phyloP scores from a whole-genome alignment of 75 land plant genomes.

The Chamaecyparis obtusa region DNA sequence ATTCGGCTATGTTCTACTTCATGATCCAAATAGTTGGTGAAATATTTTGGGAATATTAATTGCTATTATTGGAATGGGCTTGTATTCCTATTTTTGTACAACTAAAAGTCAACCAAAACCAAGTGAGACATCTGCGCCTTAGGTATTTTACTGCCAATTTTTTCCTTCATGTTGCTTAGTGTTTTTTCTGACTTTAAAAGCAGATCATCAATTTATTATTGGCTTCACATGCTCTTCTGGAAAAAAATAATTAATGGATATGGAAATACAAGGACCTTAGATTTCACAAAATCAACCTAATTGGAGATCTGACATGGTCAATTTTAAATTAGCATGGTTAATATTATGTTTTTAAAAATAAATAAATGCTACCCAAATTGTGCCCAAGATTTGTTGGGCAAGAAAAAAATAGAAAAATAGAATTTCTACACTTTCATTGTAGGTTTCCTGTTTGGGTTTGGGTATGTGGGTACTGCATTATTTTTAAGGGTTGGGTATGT shows the following conservation, averaged over 20 bases:
- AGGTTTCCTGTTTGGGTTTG: too few species aligned
- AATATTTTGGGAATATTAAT: slow-evolving; percentile 84
- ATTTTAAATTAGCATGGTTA: neutral
- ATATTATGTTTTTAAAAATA: neutral
- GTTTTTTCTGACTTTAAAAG: neutral
- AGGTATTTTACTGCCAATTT: slow-evolving; percentile 41
- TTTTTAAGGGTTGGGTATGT: too few species aligned
- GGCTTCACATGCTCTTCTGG: neutral
- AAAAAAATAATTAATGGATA: neutral
- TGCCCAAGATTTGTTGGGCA: neutral
- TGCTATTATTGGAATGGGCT: slow-evolving; percentile 85
- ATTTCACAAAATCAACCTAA: neutral
- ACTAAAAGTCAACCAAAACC: slow-evolving; percentile 69
- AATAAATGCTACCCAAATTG: neutral
- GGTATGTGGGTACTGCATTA: too few species aligned
- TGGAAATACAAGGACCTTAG: neutral
- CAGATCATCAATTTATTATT: neutral
- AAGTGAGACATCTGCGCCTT: slow-evolving; percentile 49
- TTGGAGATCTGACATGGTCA: neutral
- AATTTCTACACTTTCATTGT: neutral
- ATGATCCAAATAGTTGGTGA: slow-evolving; percentile 95
- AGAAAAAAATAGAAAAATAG: neutral
- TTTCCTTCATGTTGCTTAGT: neutral
- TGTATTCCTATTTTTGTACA: slow-evolving; percentile 77
- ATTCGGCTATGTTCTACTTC: slow-evolving; percentile 91